These are phyloP conservation scores for Fagopyrum esculentum DNA, from an alignment of 148 eudicot species.

Conservation along the genomic window DNA sequence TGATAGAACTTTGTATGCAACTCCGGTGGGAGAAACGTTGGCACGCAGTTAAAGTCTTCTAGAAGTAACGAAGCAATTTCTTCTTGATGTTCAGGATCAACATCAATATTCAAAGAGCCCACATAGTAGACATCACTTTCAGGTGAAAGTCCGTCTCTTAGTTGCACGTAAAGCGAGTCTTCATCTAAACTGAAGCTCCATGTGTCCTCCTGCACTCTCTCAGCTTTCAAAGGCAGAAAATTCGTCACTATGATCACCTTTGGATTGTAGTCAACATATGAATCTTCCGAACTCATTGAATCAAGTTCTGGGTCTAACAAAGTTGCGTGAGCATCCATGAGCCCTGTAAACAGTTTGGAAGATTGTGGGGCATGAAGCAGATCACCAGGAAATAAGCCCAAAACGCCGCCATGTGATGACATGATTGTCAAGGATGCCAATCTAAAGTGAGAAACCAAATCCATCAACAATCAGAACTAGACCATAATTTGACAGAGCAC, in stretches of 20 bases:
- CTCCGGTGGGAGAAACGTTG: conserved; percentile 59
- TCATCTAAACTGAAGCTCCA: conserved; percentile 54
- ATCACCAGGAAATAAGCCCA: conserved; percentile 49
- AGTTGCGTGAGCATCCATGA: conserved; percentile 41
- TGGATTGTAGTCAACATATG: conserved; percentile 26
- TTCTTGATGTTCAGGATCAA: conserved; percentile 48
- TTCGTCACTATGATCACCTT: conserved; percentile 55
- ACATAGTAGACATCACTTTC: conserved; percentile 51
- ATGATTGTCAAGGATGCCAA: conserved; percentile 21
- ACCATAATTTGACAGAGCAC: too few species aligned
- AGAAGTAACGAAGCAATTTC: conserved; percentile 50
- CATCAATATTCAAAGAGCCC: conserved; percentile 53
- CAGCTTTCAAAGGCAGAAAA: conserved; percentile 54
- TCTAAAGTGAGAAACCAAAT: neutral
- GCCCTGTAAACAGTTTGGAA: conserved; percentile 45
- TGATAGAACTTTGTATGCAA: conserved; percentile 52
- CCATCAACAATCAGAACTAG: neutral
- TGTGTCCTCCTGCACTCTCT: conserved; percentile 33
- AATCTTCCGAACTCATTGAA: conserved; percentile 18
- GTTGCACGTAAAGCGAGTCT: conserved; percentile 50
- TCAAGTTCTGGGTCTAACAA: conserved; percentile 28
- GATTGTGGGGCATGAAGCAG: conserved; percentile 41
- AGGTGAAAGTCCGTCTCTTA: conserved; percentile 54
- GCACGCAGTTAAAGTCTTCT: conserved; percentile 57
- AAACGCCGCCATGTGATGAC: conserved; percentile 37